Evolutionary conservation across 148 eudicot genomes (phyloP), one percentile per base, ranked within the genome.

Genomic region (Chenopodium berlandieri): DNA sequence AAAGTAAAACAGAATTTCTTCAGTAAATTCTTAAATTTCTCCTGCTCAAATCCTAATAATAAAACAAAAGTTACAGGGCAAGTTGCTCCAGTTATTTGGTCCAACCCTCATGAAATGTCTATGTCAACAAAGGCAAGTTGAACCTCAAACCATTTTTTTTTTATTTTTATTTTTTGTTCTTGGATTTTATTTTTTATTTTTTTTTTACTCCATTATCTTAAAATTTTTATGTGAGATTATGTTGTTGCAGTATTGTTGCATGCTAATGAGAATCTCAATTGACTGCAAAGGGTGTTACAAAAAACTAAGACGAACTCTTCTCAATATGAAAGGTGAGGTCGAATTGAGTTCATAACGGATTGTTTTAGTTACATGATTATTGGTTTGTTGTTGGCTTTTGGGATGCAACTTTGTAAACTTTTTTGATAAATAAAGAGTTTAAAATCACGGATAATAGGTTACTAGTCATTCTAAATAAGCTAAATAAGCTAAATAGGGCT

Each of bases 201-300:
- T 16, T 44, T 40, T 4, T 40, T 40, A 40, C 44, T 40, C 44
- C 44, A 5, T 6, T 40, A 40, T 40, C 6, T 40, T 40, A 40
- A 6, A 4, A 0, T 40, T 40, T 34, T 50, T 31, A 32, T 44
- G 31, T n/a, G 30, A 37, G 81, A 2, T 34, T 30, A 44, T 70
- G 25, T 73, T 31, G 62, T 44, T 81, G 87, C 85, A 88, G 90
- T 85, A 88, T 70, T 83, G 81, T 77, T 85, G 90, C 85, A 88
- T 88, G 90, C 37, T 83, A 40, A 75, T 88, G 86, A 88, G 86
- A 77, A 23, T 88, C 17, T 79, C 88, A 20, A 86, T 88, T 78
- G 90, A 88, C 67, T 88, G 90, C 84, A 88, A 83, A 81, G 86
- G 86, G 2, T 88, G 90, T 73, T 78, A 75, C 48, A 83, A 75